A percentile compares a stretch with the other conserved stretches of the same genome.
These are phyloP conservation scores for Forsythia viridissima DNA, from an alignment of 257 asterid species.

Conservation along the genomic window DNA sequence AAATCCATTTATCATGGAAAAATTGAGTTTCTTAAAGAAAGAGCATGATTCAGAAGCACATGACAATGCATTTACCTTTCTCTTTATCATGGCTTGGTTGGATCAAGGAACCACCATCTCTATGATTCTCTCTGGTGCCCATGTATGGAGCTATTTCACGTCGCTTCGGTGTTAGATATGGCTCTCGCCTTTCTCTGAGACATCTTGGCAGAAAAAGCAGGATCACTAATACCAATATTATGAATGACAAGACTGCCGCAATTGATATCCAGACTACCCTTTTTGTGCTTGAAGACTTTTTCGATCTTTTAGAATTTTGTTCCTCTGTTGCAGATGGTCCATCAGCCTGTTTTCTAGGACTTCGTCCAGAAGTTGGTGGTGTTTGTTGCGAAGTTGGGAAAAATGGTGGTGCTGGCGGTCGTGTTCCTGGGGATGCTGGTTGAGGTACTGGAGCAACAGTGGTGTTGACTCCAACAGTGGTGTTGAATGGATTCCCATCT, in stretches of 20 bases:
- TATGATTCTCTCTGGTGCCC: slow-evolving; percentile 58
- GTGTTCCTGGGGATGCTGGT: slow-evolving; percentile 48
- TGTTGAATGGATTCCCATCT: slow-evolving; percentile 77
- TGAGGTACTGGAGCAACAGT: slow-evolving; percentile 49
- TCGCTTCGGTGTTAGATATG: slow-evolving; percentile 54
- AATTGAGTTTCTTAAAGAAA: too few species aligned
- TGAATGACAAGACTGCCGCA: slow-evolving; percentile 60
- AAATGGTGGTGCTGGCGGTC: slow-evolving; percentile 64
- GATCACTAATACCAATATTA: slow-evolving; percentile 63
- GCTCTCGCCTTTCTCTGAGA: slow-evolving; percentile 54
- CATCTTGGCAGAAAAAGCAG: slow-evolving; percentile 73
- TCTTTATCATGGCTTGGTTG: slow-evolving; percentile 57
- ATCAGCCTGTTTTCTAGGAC: slow-evolving; percentile 59
- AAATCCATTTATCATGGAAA: not conserved
- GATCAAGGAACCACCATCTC: slow-evolving; percentile 49
- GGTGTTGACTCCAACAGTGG: slow-evolving; percentile 28
- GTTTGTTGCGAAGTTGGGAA: slow-evolving; percentile 43
- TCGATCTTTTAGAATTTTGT: slow-evolving; percentile 48
- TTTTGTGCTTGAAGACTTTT: slow-evolving; percentile 45
- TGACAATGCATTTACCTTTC: slow-evolving; percentile 51
- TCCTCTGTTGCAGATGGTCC: slow-evolving; percentile 58
- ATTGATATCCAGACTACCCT: slow-evolving; percentile 85
- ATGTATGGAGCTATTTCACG: slow-evolving; percentile 77
- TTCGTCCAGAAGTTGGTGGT: slow-evolving; percentile 57
- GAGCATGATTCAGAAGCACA: not conserved